These are phyloP conservation scores for Penicillium rolfsii DNA, from an alignment of 2,329 filamentous ascomycete species.

Conservation along the genomic window DNA sequence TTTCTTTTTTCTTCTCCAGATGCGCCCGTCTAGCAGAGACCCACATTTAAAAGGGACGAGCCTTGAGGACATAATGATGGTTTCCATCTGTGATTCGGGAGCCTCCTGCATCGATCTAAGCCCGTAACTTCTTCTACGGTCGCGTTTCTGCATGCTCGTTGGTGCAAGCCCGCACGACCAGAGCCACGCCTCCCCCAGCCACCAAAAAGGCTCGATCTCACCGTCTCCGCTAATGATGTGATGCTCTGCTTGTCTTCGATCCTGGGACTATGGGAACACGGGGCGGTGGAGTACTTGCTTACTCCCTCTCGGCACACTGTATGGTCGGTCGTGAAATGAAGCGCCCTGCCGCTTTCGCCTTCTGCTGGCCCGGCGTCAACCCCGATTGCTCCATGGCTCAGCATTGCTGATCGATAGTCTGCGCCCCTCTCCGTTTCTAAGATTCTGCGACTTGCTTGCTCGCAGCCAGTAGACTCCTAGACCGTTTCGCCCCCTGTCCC, in stretches of 20 bases:
- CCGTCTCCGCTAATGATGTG: conserved; percentile 38
- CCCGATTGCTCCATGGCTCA: conserved; percentile 30
- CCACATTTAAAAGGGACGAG: conserved; percentile 9
- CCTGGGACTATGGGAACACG: conserved; percentile 21
- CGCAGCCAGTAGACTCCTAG: not conserved
- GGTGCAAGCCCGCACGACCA: conserved; percentile 28
- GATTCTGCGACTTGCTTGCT: conserved; percentile 17
- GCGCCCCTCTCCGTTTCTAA: conserved; percentile 10
- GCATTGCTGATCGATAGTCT: conserved; percentile 3
- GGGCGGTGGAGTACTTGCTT: conserved; percentile 14
- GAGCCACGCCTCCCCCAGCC: conserved; percentile 29
- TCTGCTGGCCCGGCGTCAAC: conserved; percentile 29
- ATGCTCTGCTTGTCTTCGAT: conserved; percentile 24
- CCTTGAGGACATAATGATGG: conserved; percentile 18
- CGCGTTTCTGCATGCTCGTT: conserved; percentile 36
- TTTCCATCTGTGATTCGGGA: conserved; percentile 31
- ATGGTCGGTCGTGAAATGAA: conserved; percentile 35
- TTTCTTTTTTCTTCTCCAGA: conserved; percentile 11
- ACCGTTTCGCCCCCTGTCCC: conserved; percentile 26
- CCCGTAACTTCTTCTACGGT: conserved; percentile 18
- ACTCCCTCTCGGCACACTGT: conserved; percentile 17
- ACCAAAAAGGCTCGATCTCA: conserved; percentile 34
- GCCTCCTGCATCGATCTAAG: conserved; percentile 30
- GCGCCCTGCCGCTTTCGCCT: conserved; percentile 29
- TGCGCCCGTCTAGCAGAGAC: conserved; percentile 13